Percentiles rank a stretch among this genome's conserved stretches.
These are phyloP conservation scores for Friedmanniomyces endolithicus DNA, from an alignment of 495 filamentous ascomycete species.

Conservation along the genomic window DNA sequence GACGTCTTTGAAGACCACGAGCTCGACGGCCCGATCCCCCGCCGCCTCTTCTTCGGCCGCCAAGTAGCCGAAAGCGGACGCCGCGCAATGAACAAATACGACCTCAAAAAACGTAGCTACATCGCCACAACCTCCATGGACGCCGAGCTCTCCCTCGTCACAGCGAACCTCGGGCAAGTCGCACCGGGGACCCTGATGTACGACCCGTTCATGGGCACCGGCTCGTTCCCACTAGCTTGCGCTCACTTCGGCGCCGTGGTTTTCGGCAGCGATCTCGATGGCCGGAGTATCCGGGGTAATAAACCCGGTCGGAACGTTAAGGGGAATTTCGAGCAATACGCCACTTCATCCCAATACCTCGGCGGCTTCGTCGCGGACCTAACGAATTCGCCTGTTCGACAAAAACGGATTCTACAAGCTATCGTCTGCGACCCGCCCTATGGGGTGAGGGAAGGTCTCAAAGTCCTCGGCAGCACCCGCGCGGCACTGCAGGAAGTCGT, in stretches of 20 bases:
- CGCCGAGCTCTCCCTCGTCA: slow-evolving; percentile 80
- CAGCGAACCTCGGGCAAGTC: slow-evolving; percentile 78
- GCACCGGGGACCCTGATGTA: slow-evolving; percentile 73
- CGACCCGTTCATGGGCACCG: slow-evolving; percentile 92
- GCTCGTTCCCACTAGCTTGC: slow-evolving; percentile 74
- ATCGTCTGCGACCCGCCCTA: slow-evolving; percentile 98
- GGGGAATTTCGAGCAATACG: slow-evolving; percentile 81
- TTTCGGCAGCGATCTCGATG: slow-evolving; percentile 86
- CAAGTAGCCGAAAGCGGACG: slow-evolving; percentile 51
- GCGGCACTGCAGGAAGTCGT: slow-evolving; percentile 46
- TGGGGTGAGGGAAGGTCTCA: slow-evolving; percentile 85
- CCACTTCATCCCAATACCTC: slow-evolving; percentile 46
- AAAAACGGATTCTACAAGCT: slow-evolving; percentile 57
- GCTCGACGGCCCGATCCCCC: slow-evolving; percentile 42
- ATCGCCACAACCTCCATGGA: slow-evolving; percentile 97
- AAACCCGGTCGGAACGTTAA: slow-evolving; percentile 44
- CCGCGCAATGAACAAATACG: slow-evolving; percentile 54
- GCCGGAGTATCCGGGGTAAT: slow-evolving; percentile 66
- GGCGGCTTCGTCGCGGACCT: slow-evolving; percentile 77
- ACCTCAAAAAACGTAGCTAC: slow-evolving; percentile 82
- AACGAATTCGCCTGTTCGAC: slow-evolving; percentile 71
- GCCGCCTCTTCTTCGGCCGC: slow-evolving; percentile 57
- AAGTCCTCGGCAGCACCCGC: slow-evolving; percentile 68
- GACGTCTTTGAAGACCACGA: slow-evolving; percentile 69
- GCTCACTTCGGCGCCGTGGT: slow-evolving; percentile 76